phyloP scores from a whole-genome alignment of 495 filamentous ascomycete species.

The Immersiella caudata region DNA sequence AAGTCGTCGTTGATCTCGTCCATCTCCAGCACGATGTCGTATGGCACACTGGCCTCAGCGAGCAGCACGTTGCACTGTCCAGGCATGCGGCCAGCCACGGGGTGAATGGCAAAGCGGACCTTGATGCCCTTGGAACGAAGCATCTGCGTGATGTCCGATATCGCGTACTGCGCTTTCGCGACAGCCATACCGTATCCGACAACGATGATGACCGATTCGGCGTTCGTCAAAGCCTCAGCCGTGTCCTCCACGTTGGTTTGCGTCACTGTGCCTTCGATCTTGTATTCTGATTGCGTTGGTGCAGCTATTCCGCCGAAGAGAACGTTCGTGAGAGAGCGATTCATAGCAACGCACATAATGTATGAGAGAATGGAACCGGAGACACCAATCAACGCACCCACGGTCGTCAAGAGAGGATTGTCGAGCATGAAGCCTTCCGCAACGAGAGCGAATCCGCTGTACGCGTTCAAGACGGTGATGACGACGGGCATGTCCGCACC shows the following conservation, averaged over 20 bases:
- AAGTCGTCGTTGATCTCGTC: constrained; percentile 92
- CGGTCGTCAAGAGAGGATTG: constrained; percentile 74
- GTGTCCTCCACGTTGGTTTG: constrained; percentile 76
- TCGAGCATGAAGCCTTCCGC: constrained; percentile 88
- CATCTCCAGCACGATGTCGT: constrained; percentile 86
- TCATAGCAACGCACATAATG: constrained; percentile 84
- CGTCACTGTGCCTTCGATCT: constrained; percentile 73
- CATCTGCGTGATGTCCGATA: constrained; percentile 73
- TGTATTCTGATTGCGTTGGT: constrained; percentile 61
- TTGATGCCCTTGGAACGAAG: constrained; percentile 70
- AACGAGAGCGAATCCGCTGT: constrained; percentile 80
- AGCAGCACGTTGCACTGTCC: constrained; percentile 85
- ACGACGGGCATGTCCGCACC: constrained; percentile 89
- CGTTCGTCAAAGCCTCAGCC: constrained; percentile 66
- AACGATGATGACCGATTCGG: constrained; percentile 78
- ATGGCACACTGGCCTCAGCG: constrained; percentile 79
- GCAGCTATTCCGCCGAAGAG: constrained; percentile 76
- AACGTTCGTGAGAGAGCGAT: constrained; percentile 76
- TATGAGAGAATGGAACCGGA: constrained; percentile 81
- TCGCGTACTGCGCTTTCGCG: constrained; percentile 83
- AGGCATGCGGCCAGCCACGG: constrained; percentile 82
- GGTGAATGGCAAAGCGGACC: constrained; percentile 85
- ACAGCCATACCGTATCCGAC: constrained; percentile 89
- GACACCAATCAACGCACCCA: constrained; percentile 79
- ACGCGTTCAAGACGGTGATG: constrained; percentile 83